Conservation (phyloP, 805 yeast genomes). For the Nakazawaea siamensis region DNA sequence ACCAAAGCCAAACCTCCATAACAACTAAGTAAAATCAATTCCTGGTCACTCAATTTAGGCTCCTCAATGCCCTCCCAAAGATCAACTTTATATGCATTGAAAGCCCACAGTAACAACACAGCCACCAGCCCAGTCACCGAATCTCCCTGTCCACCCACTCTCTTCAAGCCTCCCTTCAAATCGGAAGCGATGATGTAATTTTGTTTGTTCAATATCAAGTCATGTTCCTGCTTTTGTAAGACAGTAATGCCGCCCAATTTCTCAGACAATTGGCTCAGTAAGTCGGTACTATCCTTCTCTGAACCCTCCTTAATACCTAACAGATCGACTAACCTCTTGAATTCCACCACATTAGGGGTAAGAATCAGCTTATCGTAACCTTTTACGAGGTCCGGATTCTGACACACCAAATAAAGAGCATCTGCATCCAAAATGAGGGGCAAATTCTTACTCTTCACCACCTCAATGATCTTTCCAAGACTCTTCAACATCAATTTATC, state of each 20-base stretch:
- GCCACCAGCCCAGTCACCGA: conserved; percentile 83
- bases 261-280: conserved; percentile 36
- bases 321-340: conserved; percentile 54
- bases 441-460: conserved; percentile 43
- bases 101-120: conserved; percentile 73
- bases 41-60: conserved; percentile 16
- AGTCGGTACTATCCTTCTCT: conserved; percentile 13
- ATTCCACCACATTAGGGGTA: conserved; percentile 90
- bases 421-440: conserved; percentile 91
- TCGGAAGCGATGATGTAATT: conserved; percentile 30
- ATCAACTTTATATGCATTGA: conserved; percentile 46
- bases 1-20: conserved; percentile 68
- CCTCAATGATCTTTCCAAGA: conserved; percentile 47
- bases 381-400: conserved; percentile 43
- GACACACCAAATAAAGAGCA: conserved; percentile 60
- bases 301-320: conserved; percentile 28
- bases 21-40: conserved; percentile 42
- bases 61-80: conserved; percentile 44
- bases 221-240: conserved; percentile 68
- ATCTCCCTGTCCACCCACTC: conserved; percentile 98
- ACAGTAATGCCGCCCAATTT: conserved; percentile 49
- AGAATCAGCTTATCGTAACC: conserved; percentile 56
- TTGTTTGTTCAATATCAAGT: conserved; percentile 50
- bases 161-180: conserved; percentile 56
- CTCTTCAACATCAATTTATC: conserved; percentile 60